Evolutionary conservation across 192 early-diverging fungal genomes (phyloP), one percentile per base, ranked within the genome.

Genomic region (Neocallimastix lanati): DNA sequence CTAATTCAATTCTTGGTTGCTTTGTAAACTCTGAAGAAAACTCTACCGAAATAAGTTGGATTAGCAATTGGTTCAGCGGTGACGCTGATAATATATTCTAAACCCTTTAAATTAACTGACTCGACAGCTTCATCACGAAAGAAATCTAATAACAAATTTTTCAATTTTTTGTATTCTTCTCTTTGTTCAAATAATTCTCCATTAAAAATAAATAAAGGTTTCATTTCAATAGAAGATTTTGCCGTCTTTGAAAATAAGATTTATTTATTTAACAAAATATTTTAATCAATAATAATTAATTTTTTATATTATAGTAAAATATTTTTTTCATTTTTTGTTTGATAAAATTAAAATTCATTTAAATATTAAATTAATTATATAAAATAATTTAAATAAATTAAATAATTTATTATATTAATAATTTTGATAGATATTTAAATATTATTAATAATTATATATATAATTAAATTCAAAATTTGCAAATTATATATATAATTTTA

Each of bases 181-280:
- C 89, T 88, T 40, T 87, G 85, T 78, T 92, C 92, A 87, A 94
- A 99, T 58, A 89, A 85, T 76, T 96, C 94, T 29, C 96, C 96
- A 77, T 93, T 91, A 85, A 99, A 98, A 16, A 98, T 81, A 82
- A 99, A 86, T 80, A 92, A 85, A 27, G 98, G 96, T 83, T 93
- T 90, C 85, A 94, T 93, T 30, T 95, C 98, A 13, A 96, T 84
- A 4, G 93, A 90, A 36, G 93, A 91, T 82, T 93, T 93, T 78
- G 87, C 78, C 18, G 88, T 88, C 85, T 89, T 81, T 76, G n/a
- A n/a, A 37, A 29, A 40, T 6, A 37, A 76, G 3, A 33, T 33
- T 6, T 6, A 33, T 6, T 33, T 33, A 33, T 33, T 33, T 33
- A 3, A 33, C 11, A 33, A 33, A 11, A 33, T 6, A 33, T 33